Base-by-base conservation (phyloP, 768 basidiomycete genomes). In the Trametes cinnabarina region DNA sequence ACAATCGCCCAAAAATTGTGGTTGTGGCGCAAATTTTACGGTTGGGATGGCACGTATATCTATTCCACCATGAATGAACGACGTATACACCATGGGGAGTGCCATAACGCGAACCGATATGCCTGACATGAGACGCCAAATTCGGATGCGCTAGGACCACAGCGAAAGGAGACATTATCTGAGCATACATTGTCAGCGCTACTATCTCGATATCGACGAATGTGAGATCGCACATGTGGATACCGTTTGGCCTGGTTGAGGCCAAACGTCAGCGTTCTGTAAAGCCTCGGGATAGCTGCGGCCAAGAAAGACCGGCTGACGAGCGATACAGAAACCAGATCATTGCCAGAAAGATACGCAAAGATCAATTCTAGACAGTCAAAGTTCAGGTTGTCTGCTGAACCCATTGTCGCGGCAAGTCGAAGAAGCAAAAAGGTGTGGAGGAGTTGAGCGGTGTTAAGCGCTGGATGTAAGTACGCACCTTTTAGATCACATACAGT, bases 311-410 rank as follows among this genome's bases (percentile, higher is more conserved):
- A 81, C 41, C 76, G 77, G 66, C 81, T 86, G 65, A 88, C 88
- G 40, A 84, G 82, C 0, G 85, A 81, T 19, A 83, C 75, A 3
- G 82, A 78, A 15, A 82, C 76, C 30, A 91, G 78, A 63, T 88
- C 86, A 0, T 71, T 55, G 17, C 77, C 75, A 40, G 76, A 67
- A 4, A 91, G 73, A 63, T 79, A 73, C 0, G 73, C 69, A 61
- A 86, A 86, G 17, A 91, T 82, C n/a, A 84, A 74, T 66, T 87
- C 85, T 40, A 90, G 78, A 35, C 90, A 85, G 71, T 92, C 89
- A 19, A 84, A 77, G 60, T 90, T 84, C 46, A 89, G 74, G 63
- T 82, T 87, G 62, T 87, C 83, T 11, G 82, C 83, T 28, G 83
- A 78, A 44, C 85, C 82, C 87, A 88, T 88, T 15, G 26, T 39